Percentiles rank a stretch among this genome's conserved stretches.
Evolutionary conservation across 352 stramenopile species (phyloP).

Genomic region (Pythium sp.): DNA sequence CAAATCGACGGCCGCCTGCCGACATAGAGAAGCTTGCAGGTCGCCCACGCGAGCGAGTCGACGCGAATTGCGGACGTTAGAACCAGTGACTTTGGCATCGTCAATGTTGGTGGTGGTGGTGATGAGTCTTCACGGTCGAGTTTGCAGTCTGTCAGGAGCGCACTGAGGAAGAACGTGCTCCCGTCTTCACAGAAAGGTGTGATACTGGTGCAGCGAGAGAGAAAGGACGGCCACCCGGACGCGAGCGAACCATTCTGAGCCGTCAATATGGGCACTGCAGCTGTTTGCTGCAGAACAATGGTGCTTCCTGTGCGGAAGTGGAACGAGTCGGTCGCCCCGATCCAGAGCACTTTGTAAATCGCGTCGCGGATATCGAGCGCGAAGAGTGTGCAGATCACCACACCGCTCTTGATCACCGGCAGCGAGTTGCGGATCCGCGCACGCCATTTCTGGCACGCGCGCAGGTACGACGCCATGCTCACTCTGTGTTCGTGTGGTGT

Average conservation of each 20-base stretch:
- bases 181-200: constrained; percentile 22
- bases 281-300: constrained; percentile 17
- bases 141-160: constrained; percentile 29
- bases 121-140: constrained; percentile 1
- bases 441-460: neutral
- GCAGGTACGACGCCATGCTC: constrained; percentile 3
- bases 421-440: neutral
- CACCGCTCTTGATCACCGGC: constrained; percentile 18
- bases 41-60: constrained; percentile 16
- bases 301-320: constrained; percentile 28
- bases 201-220: constrained; percentile 27
- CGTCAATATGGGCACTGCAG: constrained; percentile 16
- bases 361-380: constrained; percentile 34
- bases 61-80: constrained; percentile 3
- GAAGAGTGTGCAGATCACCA: constrained; percentile 26
- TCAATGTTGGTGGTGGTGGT: neutral
- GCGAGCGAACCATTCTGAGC: constrained; percentile 11
- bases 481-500: neutral
- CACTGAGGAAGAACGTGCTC: constrained; percentile 28
- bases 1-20: constrained; percentile 11
- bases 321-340: constrained; percentile 35
- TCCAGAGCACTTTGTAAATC: constrained; percentile 32
- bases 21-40: constrained; percentile 15
- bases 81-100: neutral
- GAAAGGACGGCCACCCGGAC: constrained; percentile 38